phyloP scores from a whole-genome alignment of 371 early-diverging fungal genomes.

The Actinomucor elegans region DNA sequence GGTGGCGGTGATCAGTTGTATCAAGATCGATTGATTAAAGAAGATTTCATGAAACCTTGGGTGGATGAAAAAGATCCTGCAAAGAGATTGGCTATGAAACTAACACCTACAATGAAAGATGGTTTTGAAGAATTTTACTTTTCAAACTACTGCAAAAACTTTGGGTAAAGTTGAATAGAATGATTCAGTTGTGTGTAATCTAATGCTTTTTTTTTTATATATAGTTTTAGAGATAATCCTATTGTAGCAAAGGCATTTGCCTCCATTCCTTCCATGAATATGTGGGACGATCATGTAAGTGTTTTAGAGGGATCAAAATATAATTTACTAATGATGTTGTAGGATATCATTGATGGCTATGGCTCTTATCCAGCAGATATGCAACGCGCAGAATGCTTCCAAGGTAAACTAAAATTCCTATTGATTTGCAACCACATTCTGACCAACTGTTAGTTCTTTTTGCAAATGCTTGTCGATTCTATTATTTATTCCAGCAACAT shows the following conservation, averaged over 20 bases:
- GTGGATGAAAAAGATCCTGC: conserved; percentile 51
- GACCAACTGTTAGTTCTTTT: conserved; percentile 24
- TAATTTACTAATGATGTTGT: not conserved
- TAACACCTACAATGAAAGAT: conserved; percentile 49
- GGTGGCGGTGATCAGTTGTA: conserved; percentile 89
- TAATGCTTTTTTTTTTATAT: not conserved
- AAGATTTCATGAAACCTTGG: conserved; percentile 62
- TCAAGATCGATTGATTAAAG: conserved; percentile 60
- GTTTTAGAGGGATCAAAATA: not conserved
- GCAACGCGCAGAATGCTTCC: conserved; percentile 49
- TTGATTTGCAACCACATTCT: too few species aligned
- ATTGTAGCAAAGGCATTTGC: conserved; percentile 59
- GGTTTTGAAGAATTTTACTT: conserved; percentile 72
- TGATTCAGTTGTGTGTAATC: too few species aligned
- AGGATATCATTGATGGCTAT: conserved; percentile 69
- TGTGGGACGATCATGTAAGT: conserved; percentile 76
- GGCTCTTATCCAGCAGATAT: conserved; percentile 81
- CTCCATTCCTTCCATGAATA: conserved; percentile 70
- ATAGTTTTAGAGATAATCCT: conserved; percentile 29
- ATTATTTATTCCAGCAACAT: conserved; percentile 84
- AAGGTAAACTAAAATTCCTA: too few species aligned
- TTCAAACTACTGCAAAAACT: conserved; percentile 66
- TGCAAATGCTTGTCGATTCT: conserved; percentile 72
- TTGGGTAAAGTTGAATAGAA: conserved; percentile 44
- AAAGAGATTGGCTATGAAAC: conserved; percentile 30